These are phyloP conservation scores for Phytophthora cryptogea DNA, from an alignment of 352 stramenopile species.

Conservation along the genomic window DNA sequence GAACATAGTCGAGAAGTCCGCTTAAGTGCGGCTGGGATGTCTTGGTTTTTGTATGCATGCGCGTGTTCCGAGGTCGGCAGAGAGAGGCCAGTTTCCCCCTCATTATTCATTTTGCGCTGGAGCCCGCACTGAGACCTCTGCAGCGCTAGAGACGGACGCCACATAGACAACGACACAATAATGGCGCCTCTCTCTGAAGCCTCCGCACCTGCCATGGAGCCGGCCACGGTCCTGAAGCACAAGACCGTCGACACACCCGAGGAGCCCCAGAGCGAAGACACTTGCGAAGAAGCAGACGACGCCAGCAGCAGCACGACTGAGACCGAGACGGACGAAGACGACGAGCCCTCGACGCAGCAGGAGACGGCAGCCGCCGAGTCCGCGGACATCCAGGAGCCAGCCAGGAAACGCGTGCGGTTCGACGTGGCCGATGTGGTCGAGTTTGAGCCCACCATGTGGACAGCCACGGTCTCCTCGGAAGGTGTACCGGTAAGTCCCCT, in stretches of 20 bases:
- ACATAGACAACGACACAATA: slow-evolving; percentile 29
- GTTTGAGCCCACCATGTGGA: slow-evolving; percentile 85
- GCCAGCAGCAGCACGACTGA: not conserved
- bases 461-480: slow-evolving; percentile 76
- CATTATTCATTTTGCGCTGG: slow-evolving; percentile 36
- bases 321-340: slow-evolving; percentile 9
- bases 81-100: slow-evolving; percentile 19
- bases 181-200: slow-evolving; percentile 44
- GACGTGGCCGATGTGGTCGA: slow-evolving; percentile 69
- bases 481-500: slow-evolving; percentile 63
- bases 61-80: not conserved
- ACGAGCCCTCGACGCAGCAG: slow-evolving; percentile 4
- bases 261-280: slow-evolving; percentile 25
- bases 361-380: slow-evolving; percentile 3
- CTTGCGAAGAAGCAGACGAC: slow-evolving; percentile 34
- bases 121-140: slow-evolving; percentile 10
- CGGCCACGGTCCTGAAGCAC: slow-evolving; percentile 24
- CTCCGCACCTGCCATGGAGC: slow-evolving; percentile 10
- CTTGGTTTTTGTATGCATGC: slow-evolving; percentile 16
- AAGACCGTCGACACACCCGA: slow-evolving; percentile 27
- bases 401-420: slow-evolving; percentile 60
- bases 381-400: slow-evolving; percentile 11
- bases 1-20: not conserved
- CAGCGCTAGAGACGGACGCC: slow-evolving; percentile 25
- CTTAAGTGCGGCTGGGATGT: not conserved